Evolutionary conservation across 192 early-diverging fungal species (phyloP), one percentile per base, ranked within the genome.

Genomic region (Coemansia sp.): DNA sequence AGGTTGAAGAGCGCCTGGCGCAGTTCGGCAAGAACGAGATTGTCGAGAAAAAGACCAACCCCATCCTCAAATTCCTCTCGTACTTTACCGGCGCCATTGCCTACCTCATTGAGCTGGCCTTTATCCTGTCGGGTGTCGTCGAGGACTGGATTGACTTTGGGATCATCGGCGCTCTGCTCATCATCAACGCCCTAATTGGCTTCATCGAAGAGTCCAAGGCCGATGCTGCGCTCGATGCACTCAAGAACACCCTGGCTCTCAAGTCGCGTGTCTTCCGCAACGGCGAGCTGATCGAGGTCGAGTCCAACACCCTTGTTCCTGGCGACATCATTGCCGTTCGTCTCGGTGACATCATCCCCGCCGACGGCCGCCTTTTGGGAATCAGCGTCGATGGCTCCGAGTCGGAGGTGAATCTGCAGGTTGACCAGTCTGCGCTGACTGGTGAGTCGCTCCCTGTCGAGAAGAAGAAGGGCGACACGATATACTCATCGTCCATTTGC

Each of bases 261-360:
- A 93, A 90, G 67, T 85, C 86, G 20, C 85, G 86, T 38, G 77
- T 66, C 53, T 90, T 85, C 81, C 84, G 93, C 62, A 85, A 95
- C 68, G 83, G 84, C 38, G 52, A 82, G 30, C 76, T 90, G 48
- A 43, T 80, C 14, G 89, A 92, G 65, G 60, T 92, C 7, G 86
- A 90, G 58, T 84, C 86, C 2, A 60, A 55, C 53, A 80, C 78
- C 20, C 71, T 97, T 46, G 94, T 97, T 45, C 94, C 94, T 27
- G 94, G 94, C 49, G 92, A 97, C 60, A 60, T 97, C 35, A 88
- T 97, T 55, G 86, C 87, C 4, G 80, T 97, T 32, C 89, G 92
- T 61, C 81, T 94, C 55, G 94, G 94, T 59, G 94, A 97, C 67
- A 94, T 97, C 53, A 77, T 97, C 45, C 94, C 94, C 28, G 94